Base-by-base conservation (phyloP, 257 asterid species). In the Jacaranda copaia region DNA sequence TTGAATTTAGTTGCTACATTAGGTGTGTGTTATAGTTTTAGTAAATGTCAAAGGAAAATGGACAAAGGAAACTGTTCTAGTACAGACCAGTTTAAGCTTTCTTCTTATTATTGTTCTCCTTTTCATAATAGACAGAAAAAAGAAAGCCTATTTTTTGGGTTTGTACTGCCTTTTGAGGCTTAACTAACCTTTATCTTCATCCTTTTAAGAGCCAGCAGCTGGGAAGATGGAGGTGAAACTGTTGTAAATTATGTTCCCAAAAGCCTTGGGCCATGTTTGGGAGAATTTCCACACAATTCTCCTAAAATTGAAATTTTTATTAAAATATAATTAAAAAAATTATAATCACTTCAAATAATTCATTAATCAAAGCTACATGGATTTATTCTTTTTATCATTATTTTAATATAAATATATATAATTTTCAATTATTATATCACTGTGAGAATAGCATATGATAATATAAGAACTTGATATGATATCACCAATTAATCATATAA, bases 171-270 rank as follows among this genome's bases (percentile, higher is more conserved):
- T 14, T 53, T 13, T 15, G 19, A 15, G 76, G 56, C 18, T 16
- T 10, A 48, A 35, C 14, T 11, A 59, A 61, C 11, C 38, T 10
- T 16, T 64, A 51, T 18, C 8, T 68, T n/a, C 13, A n/a, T 14
- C 35, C 70, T n/a, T 42, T 8, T 3, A 64, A 77, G 64, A 32
- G 39, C 73, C 73, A 60, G 45, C 45, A 59, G 9, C 55, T 59
- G 18, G 25, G 62, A 8, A 58, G 69, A 68, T 57, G 76, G 55
- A 51, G 62, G 32, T 51, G 10, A 12, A 20, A 64, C 3, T 46
- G 70, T 53, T 32, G 14, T 25, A 53, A 73, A 25, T 36, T 42
- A 36, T 32, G 32, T 32, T 36, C 79, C 79, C 64, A 67, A 79
- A 79, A 55, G 70, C 69, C 32, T 25, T 25, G 32, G 32, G 32